These are phyloP conservation scores for Dioszegia crocea DNA, from an alignment of 768 basidiomycete species.

Conservation along the genomic window DNA sequence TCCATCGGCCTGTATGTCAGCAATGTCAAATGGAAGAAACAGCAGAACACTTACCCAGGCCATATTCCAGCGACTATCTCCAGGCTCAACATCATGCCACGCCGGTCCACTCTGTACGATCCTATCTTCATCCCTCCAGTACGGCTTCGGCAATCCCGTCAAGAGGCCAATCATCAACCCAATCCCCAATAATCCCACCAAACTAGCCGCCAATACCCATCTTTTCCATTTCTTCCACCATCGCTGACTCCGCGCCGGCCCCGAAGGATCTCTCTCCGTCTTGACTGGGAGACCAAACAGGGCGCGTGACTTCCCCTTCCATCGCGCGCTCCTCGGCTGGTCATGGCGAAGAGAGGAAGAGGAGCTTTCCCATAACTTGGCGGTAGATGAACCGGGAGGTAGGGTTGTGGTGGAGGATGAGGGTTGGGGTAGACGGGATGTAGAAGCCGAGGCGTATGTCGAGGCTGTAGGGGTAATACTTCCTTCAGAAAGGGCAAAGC, in stretches of 20 bases:
- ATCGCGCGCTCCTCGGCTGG: background rate
- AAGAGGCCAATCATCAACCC: constrained; percentile 33
- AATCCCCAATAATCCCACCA: constrained; percentile 23
- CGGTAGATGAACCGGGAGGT: constrained; percentile 10
- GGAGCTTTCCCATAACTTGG: constrained; percentile 30
- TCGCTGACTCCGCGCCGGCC: background rate
- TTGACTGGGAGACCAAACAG: background rate
- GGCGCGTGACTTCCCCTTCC: constrained; percentile 2
- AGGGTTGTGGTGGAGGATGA: background rate
- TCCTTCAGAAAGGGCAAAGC: background rate
- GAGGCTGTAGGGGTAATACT: constrained; percentile 10
- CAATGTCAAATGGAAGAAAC: background rate
- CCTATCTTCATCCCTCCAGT: background rate
- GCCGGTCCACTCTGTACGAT: constrained; percentile 7
- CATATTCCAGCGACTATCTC: constrained; percentile 5
- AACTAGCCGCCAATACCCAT: constrained; percentile 24
- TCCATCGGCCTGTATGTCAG: constrained; percentile 3
- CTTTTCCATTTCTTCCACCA: constrained; percentile 28
- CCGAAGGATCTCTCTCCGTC: background rate
- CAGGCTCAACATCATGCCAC: constrained; percentile 9
- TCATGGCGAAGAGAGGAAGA: constrained; percentile 2
- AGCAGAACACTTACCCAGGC: constrained; percentile 15
- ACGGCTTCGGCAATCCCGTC: constrained; percentile 19
- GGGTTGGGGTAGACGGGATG: constrained; percentile 11
- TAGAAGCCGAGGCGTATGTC: constrained; percentile 9